These are phyloP conservation scores for Papilionanthe hybrid DNA, from an alignment of 116 monocot genomes.

Conservation along the genomic window DNA sequence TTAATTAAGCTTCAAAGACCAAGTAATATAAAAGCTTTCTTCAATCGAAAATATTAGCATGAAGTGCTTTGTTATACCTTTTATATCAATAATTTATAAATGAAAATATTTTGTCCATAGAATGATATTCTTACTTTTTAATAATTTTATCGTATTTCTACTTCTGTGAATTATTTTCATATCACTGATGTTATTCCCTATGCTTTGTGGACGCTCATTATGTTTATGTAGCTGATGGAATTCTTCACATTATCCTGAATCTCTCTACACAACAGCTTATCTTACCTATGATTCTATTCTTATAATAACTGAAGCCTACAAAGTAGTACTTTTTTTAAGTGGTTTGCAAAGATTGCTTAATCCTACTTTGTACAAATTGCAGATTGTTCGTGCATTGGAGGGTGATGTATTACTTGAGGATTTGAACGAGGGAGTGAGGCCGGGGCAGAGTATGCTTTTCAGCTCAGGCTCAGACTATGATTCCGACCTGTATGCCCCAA, in stretches of 20 bases:
- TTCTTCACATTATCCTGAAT: too few relatives aligned
- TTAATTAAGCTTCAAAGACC: too few relatives aligned
- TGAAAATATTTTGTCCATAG: neutral
- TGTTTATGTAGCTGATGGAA: too few relatives aligned
- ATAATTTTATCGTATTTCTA: neutral
- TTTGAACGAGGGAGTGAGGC: constrained; percentile 56
- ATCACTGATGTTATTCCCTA: neutral
- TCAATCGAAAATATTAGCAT: neutral
- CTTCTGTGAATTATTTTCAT: neutral
- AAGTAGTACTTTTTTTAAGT: neutral
- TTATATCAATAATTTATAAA: neutral
- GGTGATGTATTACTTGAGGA: constrained; percentile 69
- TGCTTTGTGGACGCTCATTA: neutral
- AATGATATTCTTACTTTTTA: neutral
- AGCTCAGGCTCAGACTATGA: constrained; percentile 60
- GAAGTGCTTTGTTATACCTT: neutral
- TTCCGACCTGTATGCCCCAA: constrained; percentile 39
- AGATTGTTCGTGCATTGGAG: constrained; percentile 78
- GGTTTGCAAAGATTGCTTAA: neutral
- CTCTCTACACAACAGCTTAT: neutral
- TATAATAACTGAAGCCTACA: neutral
- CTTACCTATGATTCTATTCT: neutral
- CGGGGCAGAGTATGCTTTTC: constrained; percentile 49
- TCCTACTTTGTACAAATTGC: neutral
- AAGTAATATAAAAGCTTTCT: too few relatives aligned